Base-by-base conservation (phyloP, 2,329 filamentous ascomycete genomes). In the Cladophialophora psammophila region DNA sequence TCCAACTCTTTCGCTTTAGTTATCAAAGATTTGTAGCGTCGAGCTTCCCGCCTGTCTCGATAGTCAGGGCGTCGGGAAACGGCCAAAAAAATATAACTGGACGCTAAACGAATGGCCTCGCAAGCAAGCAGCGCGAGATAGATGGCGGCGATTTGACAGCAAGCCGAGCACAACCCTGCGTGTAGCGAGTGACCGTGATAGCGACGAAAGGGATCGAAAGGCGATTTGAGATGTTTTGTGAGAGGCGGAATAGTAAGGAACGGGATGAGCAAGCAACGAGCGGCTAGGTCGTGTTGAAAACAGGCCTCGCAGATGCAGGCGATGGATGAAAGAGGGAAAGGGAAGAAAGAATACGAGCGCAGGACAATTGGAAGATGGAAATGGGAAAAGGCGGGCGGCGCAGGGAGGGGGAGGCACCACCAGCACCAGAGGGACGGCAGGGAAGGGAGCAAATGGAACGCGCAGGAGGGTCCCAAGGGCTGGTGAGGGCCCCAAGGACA, bases 251-350 rank as follows among this genome's bases (percentile, higher is more conserved):
- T 42, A n/a, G 58, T 45, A 38, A 40, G 34, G 60, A 53, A 59
- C 36, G 55, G 64, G 60, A 64, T 60, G 70, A 62, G 65, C 55
- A 57, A 66, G 71, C 66, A 72, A 71, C 67, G 66, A 73, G 68
- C 70, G 71, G 72, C 69, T 72, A 70, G 68, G 63, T 63, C 63
- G 69, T 68, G 59, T 48, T 63, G 62, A 68, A 68, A 60, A 72
- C 63, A 55, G 67, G 69, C 72, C 71, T 48, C 60, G 63, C 72
- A 72, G 63, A 72, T 71, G 69, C 69, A 64, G 71, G 68, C 61
- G 54, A 50, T 64, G 66, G 71, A 55, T 54, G 65, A 72, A 70
- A 68, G 63, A 72, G 65, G 72, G 67, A 73, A 69, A 71, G 69
- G 71, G 69, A 66, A 71, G 66, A 71, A 73, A 71, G 66, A 55